Evolutionary conservation across 148 eudicot genomes (phyloP).

Genomic region (Spergularia marina): DNA sequence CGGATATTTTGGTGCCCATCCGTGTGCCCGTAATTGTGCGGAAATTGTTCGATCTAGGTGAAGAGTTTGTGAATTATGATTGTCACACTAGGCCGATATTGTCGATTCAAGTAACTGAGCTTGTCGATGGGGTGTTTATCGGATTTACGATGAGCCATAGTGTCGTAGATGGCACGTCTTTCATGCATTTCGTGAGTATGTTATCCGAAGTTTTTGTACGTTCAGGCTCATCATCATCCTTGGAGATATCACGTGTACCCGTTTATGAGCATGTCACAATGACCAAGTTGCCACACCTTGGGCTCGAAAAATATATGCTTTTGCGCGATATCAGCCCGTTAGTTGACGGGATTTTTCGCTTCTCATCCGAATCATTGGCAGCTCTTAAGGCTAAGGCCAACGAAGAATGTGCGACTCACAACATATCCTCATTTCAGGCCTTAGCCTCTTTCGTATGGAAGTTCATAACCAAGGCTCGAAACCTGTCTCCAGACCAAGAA

Average conservation of each 20-base stretch:
- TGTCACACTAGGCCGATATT: slow-evolving; percentile 41
- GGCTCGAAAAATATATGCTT: not conserved
- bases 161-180: slow-evolving; percentile 18
- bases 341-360: slow-evolving; percentile 18
- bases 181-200: slow-evolving; percentile 6
- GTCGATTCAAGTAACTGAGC: slow-evolving; percentile 38
- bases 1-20: slow-evolving; percentile 20
- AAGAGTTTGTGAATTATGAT: slow-evolving; percentile 29
- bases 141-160: slow-evolving; percentile 16
- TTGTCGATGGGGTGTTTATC: slow-evolving; percentile 17
- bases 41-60: slow-evolving; percentile 30
- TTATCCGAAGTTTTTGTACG: not conserved
- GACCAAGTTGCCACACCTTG: slow-evolving; percentile 6
- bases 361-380: slow-evolving; percentile 4
- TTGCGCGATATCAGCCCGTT: not conserved
- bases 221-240: not conserved
- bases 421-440: slow-evolving; percentile 69
- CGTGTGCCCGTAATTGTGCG: slow-evolving; percentile 12
- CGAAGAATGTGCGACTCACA: slow-evolving; percentile 5
- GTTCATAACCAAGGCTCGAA: slow-evolving; percentile 56
- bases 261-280: not conserved
- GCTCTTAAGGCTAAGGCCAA: slow-evolving; percentile 26
- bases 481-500: slow-evolving; percentile 29
- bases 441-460: slow-evolving; percentile 65
- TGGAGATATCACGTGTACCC: not conserved